phyloP scores from a whole-genome alignment of 2,329 filamentous ascomycete genomes.

The Lasiodiplodia theobromae region DNA sequence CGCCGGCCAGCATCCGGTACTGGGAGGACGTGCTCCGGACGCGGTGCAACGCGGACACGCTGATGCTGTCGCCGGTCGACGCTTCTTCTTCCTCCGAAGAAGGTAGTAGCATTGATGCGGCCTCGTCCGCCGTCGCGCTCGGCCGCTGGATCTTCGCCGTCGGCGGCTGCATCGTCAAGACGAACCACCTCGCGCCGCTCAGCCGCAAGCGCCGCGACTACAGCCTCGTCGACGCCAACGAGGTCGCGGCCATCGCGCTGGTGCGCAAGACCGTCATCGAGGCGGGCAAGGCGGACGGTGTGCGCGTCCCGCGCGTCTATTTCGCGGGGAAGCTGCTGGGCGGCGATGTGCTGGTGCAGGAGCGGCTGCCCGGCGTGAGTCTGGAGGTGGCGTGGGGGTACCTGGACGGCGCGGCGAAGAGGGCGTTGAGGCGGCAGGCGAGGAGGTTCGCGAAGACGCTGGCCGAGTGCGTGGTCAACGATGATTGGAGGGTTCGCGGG shows the following conservation, averaged over 20 bases:
- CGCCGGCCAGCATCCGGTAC: conserved; percentile 30
- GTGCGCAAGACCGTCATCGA: conserved; percentile 35
- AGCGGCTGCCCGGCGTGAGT: conserved; percentile 48
- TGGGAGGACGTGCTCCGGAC: conserved; percentile 28
- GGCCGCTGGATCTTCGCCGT: conserved; percentile 33
- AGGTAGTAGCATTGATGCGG: too few species aligned
- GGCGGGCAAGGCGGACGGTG: conserved; percentile 31
- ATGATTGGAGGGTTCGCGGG: neutral
- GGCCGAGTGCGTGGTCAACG: neutral
- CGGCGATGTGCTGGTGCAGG: conserved; percentile 48
- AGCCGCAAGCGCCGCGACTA: conserved; percentile 40
- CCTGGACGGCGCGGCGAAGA: conserved; percentile 42
- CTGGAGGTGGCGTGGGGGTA: conserved; percentile 49
- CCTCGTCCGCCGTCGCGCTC: neutral
- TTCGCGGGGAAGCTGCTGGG: conserved; percentile 34
- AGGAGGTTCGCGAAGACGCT: conserved; percentile 30
- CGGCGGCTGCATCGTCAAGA: conserved; percentile 32
- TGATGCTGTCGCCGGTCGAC: conserved; percentile 25
- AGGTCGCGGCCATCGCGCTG: conserved; percentile 45
- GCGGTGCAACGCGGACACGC: conserved; percentile 26
- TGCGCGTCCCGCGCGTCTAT: conserved; percentile 40
- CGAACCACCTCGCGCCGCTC: conserved; percentile 30
- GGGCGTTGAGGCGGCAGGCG: conserved; percentile 48
- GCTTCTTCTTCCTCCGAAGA: neutral
- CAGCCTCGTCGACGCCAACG: conserved; percentile 53